These are phyloP conservation scores for Xylaria digitata DNA, from an alignment of 2,329 filamentous ascomycete species.

Conservation along the genomic window DNA sequence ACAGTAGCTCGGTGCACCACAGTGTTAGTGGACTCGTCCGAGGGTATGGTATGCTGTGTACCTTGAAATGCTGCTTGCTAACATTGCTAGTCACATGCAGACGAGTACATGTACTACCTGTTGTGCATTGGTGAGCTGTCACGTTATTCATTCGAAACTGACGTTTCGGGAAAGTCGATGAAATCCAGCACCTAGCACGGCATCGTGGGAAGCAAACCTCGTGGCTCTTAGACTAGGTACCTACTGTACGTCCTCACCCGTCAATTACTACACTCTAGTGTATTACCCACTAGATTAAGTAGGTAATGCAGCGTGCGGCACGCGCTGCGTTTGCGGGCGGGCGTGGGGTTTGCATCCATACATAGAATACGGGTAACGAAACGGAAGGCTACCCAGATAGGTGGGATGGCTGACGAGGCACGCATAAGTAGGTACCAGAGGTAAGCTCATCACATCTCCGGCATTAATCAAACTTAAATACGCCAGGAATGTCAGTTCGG, in stretches of 20 bases:
- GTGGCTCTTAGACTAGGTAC: neutral
- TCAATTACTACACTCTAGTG: constrained; percentile 28
- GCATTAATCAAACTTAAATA: constrained; percentile 1
- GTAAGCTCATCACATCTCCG: constrained; percentile 20
- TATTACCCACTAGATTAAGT: neutral
- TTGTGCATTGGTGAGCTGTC: constrained; percentile 29
- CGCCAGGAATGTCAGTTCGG: neutral
- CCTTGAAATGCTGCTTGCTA: neutral
- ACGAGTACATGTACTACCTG: constrained; percentile 3
- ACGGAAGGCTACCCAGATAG: neutral
- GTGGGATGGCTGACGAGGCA: constrained; percentile 20
- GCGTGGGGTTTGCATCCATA: constrained; percentile 23
- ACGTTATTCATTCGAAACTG: constrained; percentile 25
- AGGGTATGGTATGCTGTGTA: constrained; percentile 2
- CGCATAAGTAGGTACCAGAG: neutral
- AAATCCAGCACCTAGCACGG: neutral
- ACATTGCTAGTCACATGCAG: too few species aligned
- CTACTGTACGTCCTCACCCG: constrained; percentile 2
- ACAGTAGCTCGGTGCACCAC: neutral
- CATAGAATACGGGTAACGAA: neutral
- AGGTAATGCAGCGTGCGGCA: neutral
- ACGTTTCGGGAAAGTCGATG: constrained; percentile 21
- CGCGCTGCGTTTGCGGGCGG: constrained; percentile 5
- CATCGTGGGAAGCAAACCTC: constrained; percentile 21
- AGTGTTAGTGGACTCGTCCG: constrained; percentile 8